phyloP scores from a whole-genome alignment of 768 basidiomycete species.

The Symmetrospora coprosmae region DNA sequence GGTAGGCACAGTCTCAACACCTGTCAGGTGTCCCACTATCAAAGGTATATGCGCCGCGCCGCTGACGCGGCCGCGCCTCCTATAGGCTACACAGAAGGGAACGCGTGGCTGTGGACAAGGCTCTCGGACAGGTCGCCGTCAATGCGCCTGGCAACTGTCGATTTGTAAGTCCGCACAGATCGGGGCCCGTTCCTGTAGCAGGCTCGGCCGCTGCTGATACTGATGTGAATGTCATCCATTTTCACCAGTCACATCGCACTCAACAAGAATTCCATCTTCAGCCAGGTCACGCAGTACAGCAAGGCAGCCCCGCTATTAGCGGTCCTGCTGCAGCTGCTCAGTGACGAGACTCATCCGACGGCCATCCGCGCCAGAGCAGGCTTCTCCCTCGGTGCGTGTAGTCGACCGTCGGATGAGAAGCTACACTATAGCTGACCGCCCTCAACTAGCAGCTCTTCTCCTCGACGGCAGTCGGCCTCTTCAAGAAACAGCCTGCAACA shows the following conservation, averaged over 20 bases:
- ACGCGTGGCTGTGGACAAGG: background rate
- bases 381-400: conserved; percentile 25
- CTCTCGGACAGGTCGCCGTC: background rate
- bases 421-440: background rate
- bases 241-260: background rate
- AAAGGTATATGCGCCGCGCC: too few species aligned
- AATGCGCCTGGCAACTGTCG: conserved; percentile 17
- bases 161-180: conserved; percentile 17
- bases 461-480: conserved; percentile 56
- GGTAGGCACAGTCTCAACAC: too few species aligned
- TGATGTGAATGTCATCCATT: background rate
- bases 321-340: conserved; percentile 23
- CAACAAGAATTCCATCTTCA: background rate
- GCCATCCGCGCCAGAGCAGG: conserved; percentile 16
- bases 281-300: background rate
- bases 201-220: background rate
- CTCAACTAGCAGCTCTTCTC: conserved; percentile 46
- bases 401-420: background rate
- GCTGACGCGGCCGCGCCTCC: too few species aligned
- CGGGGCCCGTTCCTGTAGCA: too few species aligned
- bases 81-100: too few species aligned
- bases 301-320: conserved; percentile 3
- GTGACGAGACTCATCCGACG: background rate
- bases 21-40: too few species aligned
- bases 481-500: conserved; percentile 56